Percentiles rank a stretch among this genome's conserved stretches.
These are phyloP conservation scores for Aulographum hederae DNA, from an alignment of 2,329 filamentous ascomycete genomes.

Conservation along the genomic window DNA sequence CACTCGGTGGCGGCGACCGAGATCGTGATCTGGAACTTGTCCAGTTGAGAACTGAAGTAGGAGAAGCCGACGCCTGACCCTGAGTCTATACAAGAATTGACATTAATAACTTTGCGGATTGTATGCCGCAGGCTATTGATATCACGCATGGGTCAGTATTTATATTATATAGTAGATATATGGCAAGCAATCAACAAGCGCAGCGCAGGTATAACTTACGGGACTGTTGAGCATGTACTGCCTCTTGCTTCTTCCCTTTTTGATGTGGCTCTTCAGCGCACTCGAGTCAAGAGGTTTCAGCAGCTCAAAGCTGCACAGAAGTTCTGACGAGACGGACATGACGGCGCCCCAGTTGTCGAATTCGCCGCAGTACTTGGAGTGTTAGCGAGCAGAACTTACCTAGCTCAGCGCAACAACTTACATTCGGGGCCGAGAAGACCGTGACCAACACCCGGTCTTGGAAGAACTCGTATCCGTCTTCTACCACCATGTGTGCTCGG, in stretches of 20 bases:
- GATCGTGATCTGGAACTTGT: no score
- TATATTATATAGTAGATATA: slow-evolving; percentile 8
- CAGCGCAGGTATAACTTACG: slow-evolving; percentile 38
- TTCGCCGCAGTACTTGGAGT: slow-evolving; percentile 77
- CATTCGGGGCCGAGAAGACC: slow-evolving; percentile 93
- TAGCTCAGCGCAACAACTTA: slow-evolving; percentile 31
- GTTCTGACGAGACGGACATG: slow-evolving; percentile 88
- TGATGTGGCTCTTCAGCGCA: slow-evolving; percentile 94
- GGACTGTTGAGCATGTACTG: slow-evolving; percentile 94
- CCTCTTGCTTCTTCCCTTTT: slow-evolving; percentile 88
- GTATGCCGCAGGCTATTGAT: slow-evolving; percentile 25
- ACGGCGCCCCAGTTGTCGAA: slow-evolving; percentile 99
- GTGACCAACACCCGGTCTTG: slow-evolving; percentile 88
- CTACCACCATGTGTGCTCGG: slow-evolving; percentile 96
- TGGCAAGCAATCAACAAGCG: slow-evolving; percentile 1
- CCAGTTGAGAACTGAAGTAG: no score
- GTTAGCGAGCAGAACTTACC: slow-evolving; percentile 7
- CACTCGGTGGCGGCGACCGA: no score
- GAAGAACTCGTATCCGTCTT: slow-evolving; percentile 98
- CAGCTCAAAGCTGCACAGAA: slow-evolving; percentile 93
- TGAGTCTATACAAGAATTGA: no score
- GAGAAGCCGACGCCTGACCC: no score
- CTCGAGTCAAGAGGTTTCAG: slow-evolving; percentile 92
- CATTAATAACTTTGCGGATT: slow-evolving; percentile 33
- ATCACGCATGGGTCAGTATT: slow-evolving; percentile 11